Percentiles rank a stretch among this genome's conserved stretches.
Conservation (phyloP, 371 early-diverging fungal species). For the Apophysomyces variabilis region DNA sequence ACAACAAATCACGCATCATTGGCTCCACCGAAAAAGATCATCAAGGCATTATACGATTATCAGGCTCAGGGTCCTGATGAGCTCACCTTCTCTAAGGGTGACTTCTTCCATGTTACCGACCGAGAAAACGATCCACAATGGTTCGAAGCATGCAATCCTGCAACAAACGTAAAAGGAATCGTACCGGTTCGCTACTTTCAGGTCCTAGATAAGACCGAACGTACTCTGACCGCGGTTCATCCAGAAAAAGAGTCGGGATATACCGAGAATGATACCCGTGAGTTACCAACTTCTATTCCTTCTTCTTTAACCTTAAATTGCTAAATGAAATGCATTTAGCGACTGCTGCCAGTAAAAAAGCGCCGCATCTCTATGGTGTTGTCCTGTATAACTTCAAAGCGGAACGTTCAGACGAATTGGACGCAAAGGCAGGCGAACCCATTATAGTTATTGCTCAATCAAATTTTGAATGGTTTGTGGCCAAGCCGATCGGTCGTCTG, state of each 20-base stretch:
- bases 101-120: slow-evolving; percentile 85
- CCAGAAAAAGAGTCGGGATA: neutral
- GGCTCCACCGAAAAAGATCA: slow-evolving; percentile 77
- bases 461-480: slow-evolving; percentile 81
- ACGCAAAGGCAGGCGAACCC: slow-evolving; percentile 66
- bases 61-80: slow-evolving; percentile 64
- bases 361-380: slow-evolving; percentile 58
- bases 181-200: slow-evolving; percentile 82
- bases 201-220: slow-evolving; percentile 58
- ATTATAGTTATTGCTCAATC: slow-evolving; percentile 79
- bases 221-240: slow-evolving; percentile 14
- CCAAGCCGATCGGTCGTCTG: slow-evolving; percentile 65
- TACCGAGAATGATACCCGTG: neutral
- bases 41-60: slow-evolving; percentile 76
- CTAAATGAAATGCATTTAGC: slow-evolving; percentile 3
- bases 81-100: slow-evolving; percentile 79
- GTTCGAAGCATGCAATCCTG: slow-evolving; percentile 84
- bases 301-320: slow-evolving; percentile 1
- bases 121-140: slow-evolving; percentile 66
- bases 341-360: slow-evolving; percentile 14
- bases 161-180: slow-evolving; percentile 71
- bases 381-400: slow-evolving; percentile 77
- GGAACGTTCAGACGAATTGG: slow-evolving; percentile 74
- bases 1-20: slow-evolving; percentile 25
- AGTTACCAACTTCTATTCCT: neutral